Base-by-base conservation (phyloP, 768 basidiomycete species). In the Fibroporia radiculosa region DNA sequence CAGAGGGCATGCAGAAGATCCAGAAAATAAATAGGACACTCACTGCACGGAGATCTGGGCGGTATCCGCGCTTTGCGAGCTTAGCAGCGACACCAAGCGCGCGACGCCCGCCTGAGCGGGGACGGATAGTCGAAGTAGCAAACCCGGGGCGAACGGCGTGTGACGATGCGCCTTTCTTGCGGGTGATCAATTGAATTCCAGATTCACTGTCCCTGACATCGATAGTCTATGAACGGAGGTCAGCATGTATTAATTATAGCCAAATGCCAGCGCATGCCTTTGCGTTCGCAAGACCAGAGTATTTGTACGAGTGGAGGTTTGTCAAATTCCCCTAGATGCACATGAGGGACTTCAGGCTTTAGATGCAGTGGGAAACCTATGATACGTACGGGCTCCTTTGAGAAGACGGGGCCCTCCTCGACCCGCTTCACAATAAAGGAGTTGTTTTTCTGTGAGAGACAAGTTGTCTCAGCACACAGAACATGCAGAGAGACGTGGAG, bases 271-370 rank as follows among this genome's bases (percentile, higher is more conserved):
- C n/a, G 26, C 65, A 48, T 45, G 84, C 86, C 80, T 85, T 92
- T 58, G 71, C 51, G 74, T 93, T 93, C 59, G 84, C 80, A 48
- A 93, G 71, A 47, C 91, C 90, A 48, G 91, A 95, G 74, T 76
- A 92, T 63, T 93, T 95, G 75, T 77, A 74, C n/a, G 91, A 93
- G 73, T 93, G 85, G 54, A 90, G 57, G 71, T 87, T 92, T 48
- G 75, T 72, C 64, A 92, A 79, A 71, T 91, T 91, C 55, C 87
- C 91, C 89, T 90, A 48, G 46, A 45, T 6, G 29, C 16, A 38
- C 34, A 38, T 48, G 27, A 43, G 52, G 51, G 24, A 49, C 44
- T 28, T 16, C 54, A 57, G 48, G 22, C 27, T 18, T 35, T n/a
- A n/a, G 20, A 8, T 35, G 16, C 16, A 8, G 16, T 19, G 20